Base-by-base conservation (phyloP, 2,329 filamentous ascomycete genomes). In the Stemphylium vesicarium region DNA sequence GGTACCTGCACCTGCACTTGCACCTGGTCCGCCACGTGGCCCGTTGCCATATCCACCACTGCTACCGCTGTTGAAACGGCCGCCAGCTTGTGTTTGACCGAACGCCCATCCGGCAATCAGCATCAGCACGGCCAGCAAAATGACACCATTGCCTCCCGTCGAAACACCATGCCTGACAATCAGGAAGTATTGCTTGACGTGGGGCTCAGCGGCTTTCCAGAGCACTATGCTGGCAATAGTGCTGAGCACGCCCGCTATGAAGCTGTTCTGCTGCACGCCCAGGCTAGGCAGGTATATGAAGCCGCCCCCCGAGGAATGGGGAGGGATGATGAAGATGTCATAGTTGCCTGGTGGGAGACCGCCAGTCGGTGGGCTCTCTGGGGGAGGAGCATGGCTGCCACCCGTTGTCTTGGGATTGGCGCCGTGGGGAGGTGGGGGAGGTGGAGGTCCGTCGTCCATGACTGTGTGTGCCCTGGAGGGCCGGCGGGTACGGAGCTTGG, bases 271-370 rank as follows among this genome's bases (percentile, higher is more conserved):
- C 69, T 95, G 91, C 16, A 91, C 89, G 70, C 89, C 85, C 58
- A 98, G 77, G 0, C 93, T 96, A 0, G 94, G 94, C n/a, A 98
- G 85, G 75, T 98, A 97, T 24, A 98, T 81, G 76, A 97, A 97
- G 31, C 94, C 94, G 0, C 88, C 86, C 48, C 94, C 94, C 6
- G 93, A 84, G 10, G 92, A 94, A 75, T 96, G 92, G 41, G 93
- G 91, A 7, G 94, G 94, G 69, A 98, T 93, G 74, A 97, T 89
- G 79, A 97, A 97, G 72, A 98, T 96, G 80, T 98, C 94, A 77
- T 96, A 98, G 73, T 95, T 96, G 50, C 94, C 93, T 1, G 90
- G 84, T 2, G 94, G 94, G 42, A 97, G 81, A 52, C 90, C 89
- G 22, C 81, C 80, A 43, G 57, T 57, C 11, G 46, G 52, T 18